These are phyloP conservation scores for Xerocomus brunneocitrinus DNA, from an alignment of 768 basidiomycete species.

Conservation along the genomic window DNA sequence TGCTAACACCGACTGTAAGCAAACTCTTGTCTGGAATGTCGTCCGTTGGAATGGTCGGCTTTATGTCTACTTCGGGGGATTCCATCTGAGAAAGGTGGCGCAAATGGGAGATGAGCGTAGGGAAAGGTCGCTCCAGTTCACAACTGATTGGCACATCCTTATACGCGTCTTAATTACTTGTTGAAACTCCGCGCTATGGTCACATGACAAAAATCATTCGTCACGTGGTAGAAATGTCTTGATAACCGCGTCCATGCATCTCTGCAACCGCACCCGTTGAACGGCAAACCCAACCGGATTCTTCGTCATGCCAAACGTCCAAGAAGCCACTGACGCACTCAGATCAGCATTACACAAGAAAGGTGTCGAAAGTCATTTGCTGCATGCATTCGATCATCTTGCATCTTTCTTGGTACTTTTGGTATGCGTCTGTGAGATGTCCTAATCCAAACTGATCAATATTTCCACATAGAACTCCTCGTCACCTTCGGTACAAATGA, in stretches of 20 bases:
- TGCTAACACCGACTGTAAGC: constrained; percentile 1
- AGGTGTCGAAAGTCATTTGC: constrained; percentile 26
- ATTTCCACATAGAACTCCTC: constrained; percentile 35
- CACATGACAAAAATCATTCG: constrained; percentile 27
- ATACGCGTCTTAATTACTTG: constrained; percentile 10
- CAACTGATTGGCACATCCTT: not conserved
- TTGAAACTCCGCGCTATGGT: constrained; percentile 24
- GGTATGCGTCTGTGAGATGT: constrained; percentile 29
- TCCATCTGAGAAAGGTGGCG: constrained; percentile 24
- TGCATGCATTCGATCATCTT: constrained; percentile 37
- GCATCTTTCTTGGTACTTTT: constrained; percentile 41
- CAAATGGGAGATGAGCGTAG: not conserved
- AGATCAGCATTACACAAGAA: constrained; percentile 27
- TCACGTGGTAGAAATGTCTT: constrained; percentile 20
- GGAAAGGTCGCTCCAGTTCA: constrained; percentile 4
- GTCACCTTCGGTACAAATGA: constrained; percentile 32
- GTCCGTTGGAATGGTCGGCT: constrained; percentile 9
- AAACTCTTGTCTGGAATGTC: constrained; percentile 3
- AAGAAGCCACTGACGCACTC: constrained; percentile 31
- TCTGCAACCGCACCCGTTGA: not conserved
- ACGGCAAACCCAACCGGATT: not conserved
- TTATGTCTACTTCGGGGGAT: constrained; percentile 12
- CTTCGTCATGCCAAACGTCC: constrained; percentile 21
- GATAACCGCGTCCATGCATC: no score
- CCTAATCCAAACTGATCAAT: not conserved